phyloP scores from a whole-genome alignment of 352 stramenopile species.

The Pythium dissimile region DNA sequence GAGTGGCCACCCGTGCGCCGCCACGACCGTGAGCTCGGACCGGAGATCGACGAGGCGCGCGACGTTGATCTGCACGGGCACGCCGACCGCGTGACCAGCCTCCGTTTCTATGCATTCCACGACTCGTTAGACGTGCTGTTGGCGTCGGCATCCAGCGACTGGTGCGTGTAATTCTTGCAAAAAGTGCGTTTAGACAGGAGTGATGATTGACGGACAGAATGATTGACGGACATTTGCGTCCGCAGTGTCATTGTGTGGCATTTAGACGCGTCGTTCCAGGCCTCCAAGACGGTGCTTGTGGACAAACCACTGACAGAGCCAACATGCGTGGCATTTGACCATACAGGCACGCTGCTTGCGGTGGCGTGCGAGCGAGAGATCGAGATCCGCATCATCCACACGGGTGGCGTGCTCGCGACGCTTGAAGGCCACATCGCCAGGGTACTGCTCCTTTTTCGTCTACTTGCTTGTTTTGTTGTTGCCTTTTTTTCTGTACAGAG shows the following conservation, averaged over 20 bases:
- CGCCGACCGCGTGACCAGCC: conserved; percentile 33
- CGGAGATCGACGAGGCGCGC: conserved; percentile 15
- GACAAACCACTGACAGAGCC: conserved; percentile 39
- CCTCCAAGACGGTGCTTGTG: conserved; percentile 37
- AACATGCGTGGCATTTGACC: conserved; percentile 57
- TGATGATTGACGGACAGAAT: not conserved
- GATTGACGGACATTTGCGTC: too few species aligned
- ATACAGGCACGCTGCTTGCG: conserved; percentile 54
- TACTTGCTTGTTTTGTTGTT: not conserved
- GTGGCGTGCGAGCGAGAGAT: conserved; percentile 48
- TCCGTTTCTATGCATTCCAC: conserved; percentile 31
- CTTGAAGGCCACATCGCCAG: conserved; percentile 66
- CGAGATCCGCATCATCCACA: conserved; percentile 51
- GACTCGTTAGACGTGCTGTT: conserved; percentile 26
- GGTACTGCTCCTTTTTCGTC: conserved; percentile 19
- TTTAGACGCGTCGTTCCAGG: conserved; percentile 25
- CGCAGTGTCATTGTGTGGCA: conserved; percentile 68
- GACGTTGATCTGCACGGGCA: conserved; percentile 59
- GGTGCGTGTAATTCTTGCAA: conserved; percentile 24
- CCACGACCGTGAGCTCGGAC: too few species aligned
- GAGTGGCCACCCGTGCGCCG: conserved; percentile 16
- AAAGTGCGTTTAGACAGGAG: not conserved
- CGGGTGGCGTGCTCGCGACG: conserved; percentile 51
- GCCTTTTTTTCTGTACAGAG: not conserved
- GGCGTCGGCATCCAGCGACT: conserved; percentile 63